Evolutionary conservation across 1,284 basidiomycete genomes (phyloP).

Genomic region (Boletus coffeatus): DNA sequence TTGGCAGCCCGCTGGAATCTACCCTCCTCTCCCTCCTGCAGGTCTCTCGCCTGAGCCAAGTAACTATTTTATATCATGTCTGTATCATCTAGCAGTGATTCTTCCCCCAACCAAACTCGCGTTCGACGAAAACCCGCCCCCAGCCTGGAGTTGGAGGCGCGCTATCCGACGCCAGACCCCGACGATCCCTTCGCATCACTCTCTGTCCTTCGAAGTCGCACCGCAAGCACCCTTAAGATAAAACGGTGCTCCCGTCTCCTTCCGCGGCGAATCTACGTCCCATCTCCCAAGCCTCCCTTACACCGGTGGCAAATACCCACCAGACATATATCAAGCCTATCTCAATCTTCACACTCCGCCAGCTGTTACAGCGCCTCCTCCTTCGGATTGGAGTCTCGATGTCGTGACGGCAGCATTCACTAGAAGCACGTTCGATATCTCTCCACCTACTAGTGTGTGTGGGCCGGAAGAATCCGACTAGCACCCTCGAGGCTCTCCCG

Average conservation of each 20-base stretch:
- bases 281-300: constrained; percentile 30
- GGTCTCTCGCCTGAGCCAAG: constrained; percentile 12
- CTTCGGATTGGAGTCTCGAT: constrained; percentile 4
- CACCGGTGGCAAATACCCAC: constrained; percentile 28
- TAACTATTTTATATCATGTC: constrained; percentile 28
- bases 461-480: constrained; percentile 12
- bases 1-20: constrained; percentile 15
- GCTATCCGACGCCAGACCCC: constrained; percentile 30
- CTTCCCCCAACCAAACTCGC: constrained; percentile 22
- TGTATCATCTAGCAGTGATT: constrained; percentile 20
- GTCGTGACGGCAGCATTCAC: constrained; percentile 21
- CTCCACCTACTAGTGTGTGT: constrained; percentile 6
- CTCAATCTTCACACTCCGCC: constrained; percentile 14
- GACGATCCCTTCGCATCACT: constrained; percentile 31
- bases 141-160: constrained; percentile 29
- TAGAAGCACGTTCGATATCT: constrained; percentile 22
- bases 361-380: constrained; percentile 7
- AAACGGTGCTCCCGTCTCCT: constrained; percentile 25
- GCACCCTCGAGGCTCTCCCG: constrained; percentile 7
- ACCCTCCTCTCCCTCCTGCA: constrained; percentile 9
- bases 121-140: constrained; percentile 31
- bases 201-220: constrained; percentile 30
- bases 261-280: constrained; percentile 29
- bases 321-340: constrained; percentile 30
- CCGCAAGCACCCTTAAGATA: constrained; percentile 25